phyloP scores from a whole-genome alignment of 129 eudicot species.

The Heracleum sosnowskyi region DNA sequence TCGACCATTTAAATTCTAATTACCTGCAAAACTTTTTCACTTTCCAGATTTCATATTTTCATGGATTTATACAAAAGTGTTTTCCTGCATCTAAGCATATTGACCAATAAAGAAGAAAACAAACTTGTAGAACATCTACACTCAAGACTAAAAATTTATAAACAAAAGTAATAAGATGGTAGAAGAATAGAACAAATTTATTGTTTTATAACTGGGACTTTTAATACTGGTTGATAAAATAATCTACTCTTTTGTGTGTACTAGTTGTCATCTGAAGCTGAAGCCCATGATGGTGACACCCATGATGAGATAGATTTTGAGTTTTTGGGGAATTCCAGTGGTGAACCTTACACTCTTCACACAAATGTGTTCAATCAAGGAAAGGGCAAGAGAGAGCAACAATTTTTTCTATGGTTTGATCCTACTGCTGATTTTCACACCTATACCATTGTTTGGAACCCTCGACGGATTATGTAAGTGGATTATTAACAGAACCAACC shows the following conservation, averaged over 20 bases:
- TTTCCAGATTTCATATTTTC: neutral
- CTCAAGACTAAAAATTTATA: neutral
- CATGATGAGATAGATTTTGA: constrained; percentile 72
- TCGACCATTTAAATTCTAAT: neutral
- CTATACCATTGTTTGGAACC: constrained; percentile 53
- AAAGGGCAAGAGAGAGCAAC: constrained; percentile 49
- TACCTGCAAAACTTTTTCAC: neutral
- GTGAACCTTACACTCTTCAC: constrained; percentile 50
- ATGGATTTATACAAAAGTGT: neutral
- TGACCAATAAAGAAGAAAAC: neutral
- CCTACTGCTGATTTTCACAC: constrained; percentile 62
- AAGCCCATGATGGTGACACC: constrained; percentile 18
- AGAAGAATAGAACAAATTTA: neutral
- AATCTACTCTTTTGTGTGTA: constrained; percentile 6
- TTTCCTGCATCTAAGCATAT: neutral
- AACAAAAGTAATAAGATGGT: neutral
- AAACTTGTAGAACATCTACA: neutral
- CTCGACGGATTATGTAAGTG: constrained; percentile 52
- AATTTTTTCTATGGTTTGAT: constrained; percentile 64
- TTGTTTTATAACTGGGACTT: neutral
- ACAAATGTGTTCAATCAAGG: constrained; percentile 64
- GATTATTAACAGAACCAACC: neutral
- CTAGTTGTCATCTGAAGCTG: constrained; percentile 44
- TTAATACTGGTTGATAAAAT: neutral
- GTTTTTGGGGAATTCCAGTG: constrained; percentile 55